These are phyloP conservation scores for Tricholoma sp. DNA, from an alignment of 768 basidiomycete genomes.

Conservation along the genomic window DNA sequence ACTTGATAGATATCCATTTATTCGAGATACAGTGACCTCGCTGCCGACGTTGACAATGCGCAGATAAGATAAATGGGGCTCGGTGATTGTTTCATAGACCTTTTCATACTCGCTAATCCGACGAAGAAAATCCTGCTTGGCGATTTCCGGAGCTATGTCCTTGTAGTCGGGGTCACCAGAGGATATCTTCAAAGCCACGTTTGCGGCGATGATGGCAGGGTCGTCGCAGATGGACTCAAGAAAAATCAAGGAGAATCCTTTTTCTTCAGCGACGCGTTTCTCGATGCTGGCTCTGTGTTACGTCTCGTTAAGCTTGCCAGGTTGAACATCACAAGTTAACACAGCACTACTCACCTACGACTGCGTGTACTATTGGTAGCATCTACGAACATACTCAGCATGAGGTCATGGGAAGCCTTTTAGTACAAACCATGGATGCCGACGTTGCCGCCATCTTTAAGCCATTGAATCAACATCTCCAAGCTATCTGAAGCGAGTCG, in stretches of 20 bases:
- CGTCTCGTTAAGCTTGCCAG: neutral
- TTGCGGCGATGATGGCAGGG: slow-evolving; percentile 89
- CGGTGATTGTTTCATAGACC: slow-evolving; percentile 93
- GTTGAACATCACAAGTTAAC: neutral
- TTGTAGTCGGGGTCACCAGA: slow-evolving; percentile 99
- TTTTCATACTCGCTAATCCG: slow-evolving; percentile 93
- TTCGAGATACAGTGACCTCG: slow-evolving; percentile 79
- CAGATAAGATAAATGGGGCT: slow-evolving; percentile 85
- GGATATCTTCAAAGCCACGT: slow-evolving; percentile 92
- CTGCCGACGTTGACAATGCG: slow-evolving; percentile 92
- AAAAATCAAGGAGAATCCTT: slow-evolving; percentile 84
- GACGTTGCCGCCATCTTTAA: slow-evolving; percentile 93
- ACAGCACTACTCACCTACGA: slow-evolving; percentile 51
- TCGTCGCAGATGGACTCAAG: slow-evolving; percentile 95
- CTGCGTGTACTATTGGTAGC: slow-evolving; percentile 88
- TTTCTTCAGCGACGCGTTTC: slow-evolving; percentile 79
- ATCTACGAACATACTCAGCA: slow-evolving; percentile 42
- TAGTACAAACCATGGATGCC: slow-evolving; percentile 81
- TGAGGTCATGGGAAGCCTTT: neutral
- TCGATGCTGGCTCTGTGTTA: slow-evolving; percentile 70
- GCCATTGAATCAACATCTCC: slow-evolving; percentile 92
- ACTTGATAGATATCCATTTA: slow-evolving; percentile 94
- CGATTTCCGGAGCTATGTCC: slow-evolving; percentile 77
- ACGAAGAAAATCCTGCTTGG: slow-evolving; percentile 84
- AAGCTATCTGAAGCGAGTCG: slow-evolving; percentile 85